Conservation (phyloP, 768 basidiomycete genomes). For the Leucogyrophana mollusca region DNA sequence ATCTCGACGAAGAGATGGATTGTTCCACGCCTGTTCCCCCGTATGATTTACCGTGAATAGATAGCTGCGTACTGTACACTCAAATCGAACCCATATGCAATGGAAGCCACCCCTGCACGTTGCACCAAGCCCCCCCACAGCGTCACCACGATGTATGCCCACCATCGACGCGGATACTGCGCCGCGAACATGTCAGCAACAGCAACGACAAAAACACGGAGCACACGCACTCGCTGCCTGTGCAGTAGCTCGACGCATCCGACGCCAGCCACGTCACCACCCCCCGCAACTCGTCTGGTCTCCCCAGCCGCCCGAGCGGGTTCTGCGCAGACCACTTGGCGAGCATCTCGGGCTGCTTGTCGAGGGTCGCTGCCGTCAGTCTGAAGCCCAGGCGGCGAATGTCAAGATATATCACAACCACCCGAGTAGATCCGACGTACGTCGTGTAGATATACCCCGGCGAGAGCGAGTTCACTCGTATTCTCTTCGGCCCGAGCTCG, state of each 20-base stretch:
- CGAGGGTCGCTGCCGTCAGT: conserved; percentile 64
- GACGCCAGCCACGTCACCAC: conserved; percentile 64
- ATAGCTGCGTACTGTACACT: no score
- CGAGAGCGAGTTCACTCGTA: conserved; percentile 67
- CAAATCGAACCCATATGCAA: no score
- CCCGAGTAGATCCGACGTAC: conserved; percentile 32
- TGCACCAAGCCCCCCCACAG: no score
- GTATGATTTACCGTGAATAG: no score
- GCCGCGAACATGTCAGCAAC: not conserved
- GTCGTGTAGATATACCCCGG: conserved; percentile 68
- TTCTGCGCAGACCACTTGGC: conserved; percentile 63
- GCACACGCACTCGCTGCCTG: conserved; percentile 68
- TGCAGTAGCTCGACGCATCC: conserved; percentile 68
- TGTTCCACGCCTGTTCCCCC: no score
- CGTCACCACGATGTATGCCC: conserved; percentile 9
- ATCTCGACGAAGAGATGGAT: no score
- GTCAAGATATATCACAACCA: not conserved
- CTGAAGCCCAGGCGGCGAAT: conserved; percentile 26
- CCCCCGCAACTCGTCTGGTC: conserved; percentile 64
- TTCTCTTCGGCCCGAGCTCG: conserved; percentile 59
- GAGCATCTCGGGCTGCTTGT: conserved; percentile 52
- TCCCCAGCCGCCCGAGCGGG: conserved; percentile 62
- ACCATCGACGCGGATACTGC: conserved; percentile 8
- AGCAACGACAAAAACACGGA: not conserved
- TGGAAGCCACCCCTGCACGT: no score